A percentile compares a stretch with the other conserved stretches of the same genome.
Conservation (phyloP, 2,329 filamentous ascomycete species). For the Fusarium algeriense region DNA sequence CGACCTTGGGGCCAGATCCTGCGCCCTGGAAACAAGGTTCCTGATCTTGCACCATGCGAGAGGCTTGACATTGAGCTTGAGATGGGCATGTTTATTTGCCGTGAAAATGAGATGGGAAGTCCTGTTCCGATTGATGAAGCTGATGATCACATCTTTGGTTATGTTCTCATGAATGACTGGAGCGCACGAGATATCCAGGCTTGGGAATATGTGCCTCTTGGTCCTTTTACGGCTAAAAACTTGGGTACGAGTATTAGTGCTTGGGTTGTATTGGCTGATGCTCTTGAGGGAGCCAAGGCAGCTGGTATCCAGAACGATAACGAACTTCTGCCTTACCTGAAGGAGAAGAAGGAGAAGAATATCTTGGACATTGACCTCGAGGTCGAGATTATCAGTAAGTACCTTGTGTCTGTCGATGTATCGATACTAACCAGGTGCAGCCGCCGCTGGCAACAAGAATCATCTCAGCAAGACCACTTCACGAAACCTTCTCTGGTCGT, state of each 20-base stretch:
- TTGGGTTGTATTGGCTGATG: conserved; percentile 73
- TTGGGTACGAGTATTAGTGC: conserved; percentile 71
- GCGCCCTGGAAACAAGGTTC: conserved; percentile 55
- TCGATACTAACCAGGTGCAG: conserved; percentile 36
- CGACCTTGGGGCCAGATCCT: conserved; percentile 82
- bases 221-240: conserved; percentile 73
- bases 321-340: conserved; percentile 59
- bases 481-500: conserved; percentile 76
- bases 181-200: conserved; percentile 71
- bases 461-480: conserved; percentile 53
- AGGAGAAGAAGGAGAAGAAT: conserved; percentile 62
- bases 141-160: conserved; percentile 77
- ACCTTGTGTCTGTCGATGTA: rapidly evolving
- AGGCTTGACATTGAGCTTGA: conserved; percentile 83
- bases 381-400: conserved; percentile 56
- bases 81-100: conserved; percentile 79
- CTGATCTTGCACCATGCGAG: conserved; percentile 69
- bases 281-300: conserved; percentile 55
- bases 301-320: conserved; percentile 51
- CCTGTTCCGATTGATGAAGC: conserved; percentile 76
- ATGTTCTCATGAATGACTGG: conserved; percentile 75
- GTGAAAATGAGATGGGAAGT: conserved; percentile 73
- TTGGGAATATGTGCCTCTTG: conserved; percentile 71
- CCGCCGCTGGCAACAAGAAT: conserved; percentile 49
- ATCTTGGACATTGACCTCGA: conserved; percentile 55